Base-by-base conservation (phyloP, 2,329 filamentous ascomycete genomes). In the Aspergillus intermedius region DNA sequence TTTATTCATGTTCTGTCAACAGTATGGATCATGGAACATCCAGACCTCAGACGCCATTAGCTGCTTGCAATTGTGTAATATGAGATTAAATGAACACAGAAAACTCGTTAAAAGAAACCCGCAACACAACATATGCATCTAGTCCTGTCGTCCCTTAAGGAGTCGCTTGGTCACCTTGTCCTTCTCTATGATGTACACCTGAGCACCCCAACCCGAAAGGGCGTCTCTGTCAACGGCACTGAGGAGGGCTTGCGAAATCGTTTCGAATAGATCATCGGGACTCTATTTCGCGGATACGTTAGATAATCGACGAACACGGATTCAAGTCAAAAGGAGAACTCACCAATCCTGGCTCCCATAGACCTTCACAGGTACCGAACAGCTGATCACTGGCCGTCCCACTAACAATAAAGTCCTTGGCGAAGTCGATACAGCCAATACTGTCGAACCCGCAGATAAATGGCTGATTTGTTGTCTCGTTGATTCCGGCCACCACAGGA, bases 141-240 rank as follows among this genome's bases (percentile, higher is more conserved):
- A 91, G 71, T 97, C 91, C 77, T 97, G 91, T 77, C 91, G 84
- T 68, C 91, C 91, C 83, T 97, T 97, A 72, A 98, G 78, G 83
- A 98, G 83, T 71, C 93, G 82, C 86, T 97, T 96, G 65, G 93
- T 97, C 55, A 98, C 88, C 87, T 97, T 97, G 77, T 95, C 91
- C 82, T 98, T 98, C 79, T 97, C 93, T 71, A 98, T 95, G 67
- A 98, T 95, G 77, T 97, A 98, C 61, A 98, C 93, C 68, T 98
- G 90, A 35, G 93, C 93, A 68, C 93, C 93, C 93, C 93, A 97
- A 57, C 93, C 93, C 34, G 91, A 96, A 55, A 98, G 79, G 46
- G 93, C 93, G 73, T 98, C 93, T 75, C 93, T 82, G 73, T 98
- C 93, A 50, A 97, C 88, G 51, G 93, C 93, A 73, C 94, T 97